Evolutionary conservation across 2,329 filamentous ascomycete genomes (phyloP).

Genomic region (Venturia effusa): DNA sequence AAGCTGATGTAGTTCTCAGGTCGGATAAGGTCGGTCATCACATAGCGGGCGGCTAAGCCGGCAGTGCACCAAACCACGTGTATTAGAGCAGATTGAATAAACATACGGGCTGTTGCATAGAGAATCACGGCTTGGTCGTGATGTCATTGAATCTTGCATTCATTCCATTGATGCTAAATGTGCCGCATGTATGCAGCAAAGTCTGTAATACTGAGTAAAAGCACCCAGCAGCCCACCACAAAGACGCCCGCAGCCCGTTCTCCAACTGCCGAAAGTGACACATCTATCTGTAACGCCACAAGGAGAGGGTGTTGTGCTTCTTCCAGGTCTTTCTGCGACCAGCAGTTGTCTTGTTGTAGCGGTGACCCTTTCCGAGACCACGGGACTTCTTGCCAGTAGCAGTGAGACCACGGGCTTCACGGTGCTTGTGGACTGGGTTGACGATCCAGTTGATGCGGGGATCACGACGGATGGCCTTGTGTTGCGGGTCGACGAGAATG

Average conservation of each 20-base stretch:
- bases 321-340: conserved; percentile 99
- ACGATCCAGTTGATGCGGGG: conserved; percentile 99
- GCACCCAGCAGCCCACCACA: neutral
- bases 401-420: conserved; percentile 93
- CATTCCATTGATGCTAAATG: conserved; percentile 5
- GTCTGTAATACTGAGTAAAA: neutral
- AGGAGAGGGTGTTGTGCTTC: conserved; percentile 97
- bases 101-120: neutral
- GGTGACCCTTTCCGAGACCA: conserved; percentile 98
- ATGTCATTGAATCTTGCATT: neutral
- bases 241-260: neutral
- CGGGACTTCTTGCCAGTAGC: conserved; percentile 99
- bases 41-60: neutral
- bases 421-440: conserved; percentile 99
- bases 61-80: neutral
- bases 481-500: conserved; percentile 98
- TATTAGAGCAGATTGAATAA: neutral
- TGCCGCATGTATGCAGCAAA: neutral
- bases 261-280: neutral
- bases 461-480: conserved; percentile 99
- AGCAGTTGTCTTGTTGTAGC: conserved; percentile 96
- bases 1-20: neutral
- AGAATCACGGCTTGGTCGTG: neutral
- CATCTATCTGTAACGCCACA: conserved; percentile 90
- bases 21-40: neutral